Evolutionary conservation across 2,329 filamentous ascomycete genomes (phyloP).

Genomic region (Metarhizium guizhouense): DNA sequence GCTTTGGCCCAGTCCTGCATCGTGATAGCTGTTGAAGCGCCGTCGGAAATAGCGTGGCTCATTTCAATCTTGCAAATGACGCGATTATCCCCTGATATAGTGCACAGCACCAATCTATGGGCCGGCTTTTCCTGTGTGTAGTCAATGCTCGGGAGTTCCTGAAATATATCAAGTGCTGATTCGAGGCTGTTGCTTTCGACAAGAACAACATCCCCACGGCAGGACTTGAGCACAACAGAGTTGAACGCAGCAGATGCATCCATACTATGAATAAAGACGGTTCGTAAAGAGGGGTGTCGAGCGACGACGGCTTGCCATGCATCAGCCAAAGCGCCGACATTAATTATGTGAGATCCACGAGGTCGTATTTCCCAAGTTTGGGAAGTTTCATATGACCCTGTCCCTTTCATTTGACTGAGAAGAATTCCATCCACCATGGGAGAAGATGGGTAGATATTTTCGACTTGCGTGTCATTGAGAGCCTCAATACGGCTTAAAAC

Average conservation of each 20-base stretch:
- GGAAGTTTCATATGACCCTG: conserved; percentile 4
- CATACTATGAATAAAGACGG: conserved; percentile 6
- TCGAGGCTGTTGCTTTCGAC: neutral
- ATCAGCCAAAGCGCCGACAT: conserved; percentile 4
- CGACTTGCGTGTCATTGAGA: conserved; percentile 11
- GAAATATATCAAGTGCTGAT: neutral
- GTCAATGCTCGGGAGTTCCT: neutral
- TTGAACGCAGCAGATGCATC: conserved; percentile 6
- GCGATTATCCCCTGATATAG: neutral
- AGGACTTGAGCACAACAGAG: conserved; percentile 1
- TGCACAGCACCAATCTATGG: conserved; percentile 1
- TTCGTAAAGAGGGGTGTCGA: conserved; percentile 8
- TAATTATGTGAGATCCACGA: neutral
- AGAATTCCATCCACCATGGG: conserved; percentile 24
- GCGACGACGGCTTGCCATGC: conserved; percentile 8
- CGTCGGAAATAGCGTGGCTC: conserved; percentile 9
- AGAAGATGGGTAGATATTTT: conserved; percentile 24
- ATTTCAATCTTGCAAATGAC: conserved; percentile 8
- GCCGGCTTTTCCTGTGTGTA: neutral
- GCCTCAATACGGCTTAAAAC: conserved; percentile 4
- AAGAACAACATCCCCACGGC: neutral
- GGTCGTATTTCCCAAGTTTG: conserved; percentile 1
- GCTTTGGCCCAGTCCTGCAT: conserved; percentile 4
- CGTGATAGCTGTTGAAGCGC: conserved; percentile 4
- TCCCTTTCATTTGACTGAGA: conserved; percentile 14